phyloP scores from a whole-genome alignment of 2,329 filamentous ascomycete genomes.

The Aspergillus cejpii region DNA sequence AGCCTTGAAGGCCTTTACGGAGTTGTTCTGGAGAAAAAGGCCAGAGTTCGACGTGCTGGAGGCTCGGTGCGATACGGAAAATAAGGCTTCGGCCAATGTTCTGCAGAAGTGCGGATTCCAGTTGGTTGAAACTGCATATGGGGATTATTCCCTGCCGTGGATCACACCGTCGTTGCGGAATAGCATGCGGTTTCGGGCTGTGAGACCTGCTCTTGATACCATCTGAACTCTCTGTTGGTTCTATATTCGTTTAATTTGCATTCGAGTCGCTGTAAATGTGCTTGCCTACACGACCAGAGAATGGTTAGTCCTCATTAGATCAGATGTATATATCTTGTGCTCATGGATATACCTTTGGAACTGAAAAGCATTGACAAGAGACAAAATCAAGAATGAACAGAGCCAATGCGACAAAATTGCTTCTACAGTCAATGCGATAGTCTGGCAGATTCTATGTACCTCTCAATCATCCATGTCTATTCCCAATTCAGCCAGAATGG shows the following conservation, averaged over 20 bases:
- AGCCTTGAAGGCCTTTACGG: conserved; percentile 10
- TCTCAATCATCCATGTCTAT: conserved; percentile 13
- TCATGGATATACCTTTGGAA: too few species aligned
- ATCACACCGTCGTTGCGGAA: background rate
- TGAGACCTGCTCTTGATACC: conserved; percentile 19
- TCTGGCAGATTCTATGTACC: too few species aligned
- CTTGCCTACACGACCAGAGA: too few species aligned
- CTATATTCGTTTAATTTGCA: too few species aligned
- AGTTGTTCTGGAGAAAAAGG: conserved; percentile 7
- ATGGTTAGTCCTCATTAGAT: too few species aligned
- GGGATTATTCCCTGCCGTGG: background rate
- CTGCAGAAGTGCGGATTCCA: background rate
- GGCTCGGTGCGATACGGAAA: background rate
- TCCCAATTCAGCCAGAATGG: conserved; percentile 44
- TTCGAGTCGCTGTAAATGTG: too few species aligned
- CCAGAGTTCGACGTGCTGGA: conserved; percentile 4
- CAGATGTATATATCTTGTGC: too few species aligned
- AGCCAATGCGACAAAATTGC: too few species aligned
- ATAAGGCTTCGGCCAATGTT: background rate
- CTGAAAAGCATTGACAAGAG: too few species aligned
- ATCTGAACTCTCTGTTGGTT: too few species aligned
- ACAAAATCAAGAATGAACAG: too few species aligned
- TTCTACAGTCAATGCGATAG: too few species aligned
- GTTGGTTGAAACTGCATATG: background rate
- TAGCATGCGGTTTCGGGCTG: background rate